Base-by-base conservation (phyloP, 140 eudicot genomes). In the Senecio squalidus region DNA sequence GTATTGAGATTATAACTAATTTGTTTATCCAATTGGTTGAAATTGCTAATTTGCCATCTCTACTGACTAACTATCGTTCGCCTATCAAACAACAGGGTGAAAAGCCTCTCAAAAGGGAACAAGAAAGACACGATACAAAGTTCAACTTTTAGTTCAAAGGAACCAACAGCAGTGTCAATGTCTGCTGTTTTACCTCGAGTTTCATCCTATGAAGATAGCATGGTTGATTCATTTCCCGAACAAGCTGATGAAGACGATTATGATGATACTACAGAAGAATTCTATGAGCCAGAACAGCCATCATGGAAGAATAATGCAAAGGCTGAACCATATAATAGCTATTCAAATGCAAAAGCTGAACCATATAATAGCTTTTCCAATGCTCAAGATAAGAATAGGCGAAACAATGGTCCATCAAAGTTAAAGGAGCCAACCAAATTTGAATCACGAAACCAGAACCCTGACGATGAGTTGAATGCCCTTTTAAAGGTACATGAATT, bases 61-160 rank as follows among this genome's bases (percentile, higher is more conserved):
- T 4, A 27, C 13, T 34, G 38, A 13, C 68, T 41, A 27, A 26
- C 11, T 21, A 40, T 45, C 9, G 27, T 43, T 26, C 4, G 18
- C 2, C 56, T 34, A 14, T 28, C 5, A 23, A 58, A 29, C 17
- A 14, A 58, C 52, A 92, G 98, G 82, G 98, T 92, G 56, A 92
- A 92, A 85, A 87, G 98, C 47, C 96, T 92, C 51, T 92, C 98
- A 4, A 92, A 86, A 77, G 96, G 96, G 62, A 78, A 66, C 74
- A 92, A 92, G 69, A 92, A 79, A 71, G 98, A 92, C 17, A 0
- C 72, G 1, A 1, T 45, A 27, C 1, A n/a, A n/a, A n/a, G 44
- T 27, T 62, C 68, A 2, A 75, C 83, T 43, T 20, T 70, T 40
- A 92, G 65, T 41, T 69, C 86, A 68, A 84, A 76, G 71, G 98